Conservation (phyloP, 768 basidiomycete species). For the Mycena vulgaris region DNA sequence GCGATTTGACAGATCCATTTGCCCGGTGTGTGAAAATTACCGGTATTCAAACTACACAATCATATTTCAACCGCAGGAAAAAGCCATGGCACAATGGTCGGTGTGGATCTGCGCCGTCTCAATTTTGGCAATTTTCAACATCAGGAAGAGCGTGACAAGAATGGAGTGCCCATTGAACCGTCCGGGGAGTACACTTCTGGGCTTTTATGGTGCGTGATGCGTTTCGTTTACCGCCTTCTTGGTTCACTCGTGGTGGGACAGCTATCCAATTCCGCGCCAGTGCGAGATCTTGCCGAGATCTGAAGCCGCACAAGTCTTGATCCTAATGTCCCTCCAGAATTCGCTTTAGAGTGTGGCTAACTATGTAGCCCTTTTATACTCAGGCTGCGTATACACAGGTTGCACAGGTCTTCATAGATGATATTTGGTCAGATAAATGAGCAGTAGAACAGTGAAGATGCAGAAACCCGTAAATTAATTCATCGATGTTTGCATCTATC, state of each 20-base stretch:
- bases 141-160: slow-evolving; percentile 44
- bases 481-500: too few species aligned
- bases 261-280: slow-evolving; percentile 20
- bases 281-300: slow-evolving; percentile 27
- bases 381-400: too few species aligned
- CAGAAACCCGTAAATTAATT: too few species aligned
- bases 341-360: too few species aligned
- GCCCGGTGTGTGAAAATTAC: slow-evolving; percentile 1
- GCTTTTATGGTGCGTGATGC: slow-evolving; percentile 40
- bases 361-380: too few species aligned
- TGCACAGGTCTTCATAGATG: too few species aligned
- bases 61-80: slow-evolving; percentile 13
- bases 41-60: background rate
- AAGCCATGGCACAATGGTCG: slow-evolving; percentile 37
- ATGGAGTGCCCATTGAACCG: slow-evolving; percentile 44
- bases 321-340: too few species aligned
- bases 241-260: background rate
- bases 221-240: background rate
- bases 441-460: too few species aligned
- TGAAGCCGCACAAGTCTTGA: slow-evolving; percentile 8
- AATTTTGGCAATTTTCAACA: slow-evolving; percentile 36
- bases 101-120: slow-evolving; percentile 40
- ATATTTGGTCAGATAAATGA: too few species aligned
- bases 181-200: slow-evolving; percentile 43
- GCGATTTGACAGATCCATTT: slow-evolving; percentile 31